Base-by-base conservation (phyloP, 345 rosid genomes). In the Noccaea bulbosa region DNA sequence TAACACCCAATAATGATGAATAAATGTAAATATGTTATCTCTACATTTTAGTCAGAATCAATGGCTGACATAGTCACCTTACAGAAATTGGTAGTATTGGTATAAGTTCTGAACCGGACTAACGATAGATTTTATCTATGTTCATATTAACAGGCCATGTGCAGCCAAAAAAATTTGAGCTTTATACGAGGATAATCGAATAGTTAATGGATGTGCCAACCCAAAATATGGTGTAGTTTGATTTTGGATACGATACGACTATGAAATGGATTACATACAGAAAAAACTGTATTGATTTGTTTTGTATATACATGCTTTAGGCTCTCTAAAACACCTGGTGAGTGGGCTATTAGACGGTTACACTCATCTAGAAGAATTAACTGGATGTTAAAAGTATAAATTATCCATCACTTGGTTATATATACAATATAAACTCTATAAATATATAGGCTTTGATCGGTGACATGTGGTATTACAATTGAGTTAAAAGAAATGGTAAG, bases 1-100 rank as follows among this genome's bases (percentile, higher is more conserved):
- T 54, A 75, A 47, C 46, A 4, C 60, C 22, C 46, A 68, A 61
- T 52, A 74, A 35, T 52, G 41, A 52, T 73, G 62, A 50, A 40
- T 49, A 65, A 38, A 8, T 7, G 11, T 64, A 11, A 38, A 51
- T 65, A 20, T 32, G 37, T 8, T 16, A 17, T 64, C 4, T 45
- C 17, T 37, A 54, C 44, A 32, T 38, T 14, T 4, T 16, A 27
- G 60, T 49, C 35, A 70, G 55, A 34, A 32, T 62, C 40, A 41
- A 41, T 62, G 45, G 53, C 15, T 62, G 41, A 41, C 75, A 30
- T 27, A 24, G 14, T 59, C 37, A 43, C 14, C 15, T 61, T 50
- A 48, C 7, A 8, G 22, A 70, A 59, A 16, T 47, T 48, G 17
- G 58, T 70, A 30, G 16, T 27, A 4, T 38, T 71, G 8, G 30